phyloP scores from a whole-genome alignment of 805 yeast genomes.

The Monosporozyma yasuniensis region DNA sequence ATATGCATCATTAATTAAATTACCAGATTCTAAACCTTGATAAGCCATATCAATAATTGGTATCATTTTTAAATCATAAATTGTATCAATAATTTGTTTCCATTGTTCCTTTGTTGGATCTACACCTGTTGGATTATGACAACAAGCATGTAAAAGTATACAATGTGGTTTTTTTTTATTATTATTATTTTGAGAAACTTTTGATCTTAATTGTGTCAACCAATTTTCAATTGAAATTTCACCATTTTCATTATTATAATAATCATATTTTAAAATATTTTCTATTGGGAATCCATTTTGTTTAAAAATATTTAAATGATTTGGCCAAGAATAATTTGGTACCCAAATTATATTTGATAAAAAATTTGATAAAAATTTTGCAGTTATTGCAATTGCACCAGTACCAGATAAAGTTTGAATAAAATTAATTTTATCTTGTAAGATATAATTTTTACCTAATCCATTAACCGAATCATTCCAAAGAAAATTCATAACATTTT shows the following conservation, averaged over 20 bases:
- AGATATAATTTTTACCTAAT: slow-evolving; percentile 44
- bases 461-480: slow-evolving; percentile 52
- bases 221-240: slow-evolving; percentile 48
- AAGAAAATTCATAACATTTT: slow-evolving; percentile 58
- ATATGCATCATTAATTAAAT: slow-evolving; percentile 62
- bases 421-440: slow-evolving; percentile 60
- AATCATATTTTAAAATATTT: slow-evolving; percentile 60
- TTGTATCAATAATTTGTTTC: slow-evolving; percentile 60
- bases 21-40: slow-evolving; percentile 90
- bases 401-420: slow-evolving; percentile 92
- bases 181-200: not conserved
- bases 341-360: slow-evolving; percentile 43
- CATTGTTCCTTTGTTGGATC: slow-evolving; percentile 80
- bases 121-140: slow-evolving; percentile 96
- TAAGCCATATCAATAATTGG: slow-evolving; percentile 91
- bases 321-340: slow-evolving; percentile 93
- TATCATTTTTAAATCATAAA: slow-evolving; percentile 50
- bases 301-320: slow-evolving; percentile 72
- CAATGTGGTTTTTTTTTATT: slow-evolving; percentile 18
- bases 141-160: slow-evolving; percentile 84
- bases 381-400: slow-evolving; percentile 82
- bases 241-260: slow-evolving; percentile 48
- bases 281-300: slow-evolving; percentile 56
- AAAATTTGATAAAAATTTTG: slow-evolving; percentile 57
- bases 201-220: slow-evolving; percentile 42